Conservation (phyloP, 768 basidiomycete species). For the Lactarius evosmus region DNA sequence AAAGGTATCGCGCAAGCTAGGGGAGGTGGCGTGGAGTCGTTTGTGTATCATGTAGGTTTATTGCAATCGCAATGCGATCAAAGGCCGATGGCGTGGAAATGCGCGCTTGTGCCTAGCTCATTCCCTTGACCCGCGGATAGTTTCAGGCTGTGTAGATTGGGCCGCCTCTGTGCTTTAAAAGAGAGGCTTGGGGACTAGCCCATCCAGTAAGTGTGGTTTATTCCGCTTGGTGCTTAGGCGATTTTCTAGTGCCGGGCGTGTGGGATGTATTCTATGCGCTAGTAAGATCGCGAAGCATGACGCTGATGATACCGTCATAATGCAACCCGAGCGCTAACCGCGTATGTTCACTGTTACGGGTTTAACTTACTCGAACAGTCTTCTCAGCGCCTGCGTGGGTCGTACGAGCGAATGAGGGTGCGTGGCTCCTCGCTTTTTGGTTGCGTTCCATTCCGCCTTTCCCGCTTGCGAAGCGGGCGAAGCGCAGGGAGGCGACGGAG, state of each 20-base stretch:
- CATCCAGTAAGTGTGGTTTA: not conserved
- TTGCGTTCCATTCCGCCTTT: not conserved
- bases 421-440: not conserved
- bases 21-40: not conserved
- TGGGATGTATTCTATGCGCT: not conserved
- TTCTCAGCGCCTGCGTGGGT: not conserved
- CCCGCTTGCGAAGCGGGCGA: not conserved
- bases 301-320: constrained; percentile 19
- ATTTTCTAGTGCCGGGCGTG: not conserved
- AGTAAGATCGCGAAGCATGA: not conserved
- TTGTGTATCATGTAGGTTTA: constrained; percentile 14
- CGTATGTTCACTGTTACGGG: not conserved
- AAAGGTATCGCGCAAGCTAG: constrained; percentile 3
- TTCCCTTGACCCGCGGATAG: not conserved
- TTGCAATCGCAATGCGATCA: constrained; percentile 15
- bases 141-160: not conserved
- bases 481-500: not conserved
- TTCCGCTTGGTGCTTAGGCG: not conserved
- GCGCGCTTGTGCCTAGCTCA: constrained; percentile 12
- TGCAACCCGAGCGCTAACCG: constrained; percentile 1
- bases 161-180: not conserved
- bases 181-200: constrained; percentile 13
- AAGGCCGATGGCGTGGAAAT: not conserved
- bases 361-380: no score
- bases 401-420: not conserved